A percentile compares a stretch with the other conserved stretches of the same genome.
phyloP scores from a whole-genome alignment of 371 early-diverging fungal species.

The Choanephora cucurbitarum region DNA sequence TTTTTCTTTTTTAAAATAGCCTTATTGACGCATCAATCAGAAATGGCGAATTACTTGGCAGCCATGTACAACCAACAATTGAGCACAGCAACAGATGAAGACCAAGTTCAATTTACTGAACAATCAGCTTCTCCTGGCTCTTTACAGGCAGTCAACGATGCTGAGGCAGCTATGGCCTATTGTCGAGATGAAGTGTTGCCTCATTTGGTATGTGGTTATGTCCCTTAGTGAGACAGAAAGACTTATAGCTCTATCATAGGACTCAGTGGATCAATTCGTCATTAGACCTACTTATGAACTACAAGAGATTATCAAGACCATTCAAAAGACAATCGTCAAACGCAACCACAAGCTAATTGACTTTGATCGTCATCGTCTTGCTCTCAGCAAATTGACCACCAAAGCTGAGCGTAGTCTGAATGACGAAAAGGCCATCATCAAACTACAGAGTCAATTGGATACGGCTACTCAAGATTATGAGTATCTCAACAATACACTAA shows the following conservation, averaged over 20 bases:
- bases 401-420: slow-evolving; percentile 62
- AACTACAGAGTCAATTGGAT: slow-evolving; percentile 67
- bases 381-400: slow-evolving; percentile 60
- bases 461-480: slow-evolving; percentile 78
- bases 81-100: slow-evolving; percentile 34
- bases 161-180: slow-evolving; percentile 53
- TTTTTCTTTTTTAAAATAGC: slow-evolving; percentile 30
- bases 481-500: slow-evolving; percentile 66
- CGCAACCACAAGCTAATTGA: slow-evolving; percentile 80
- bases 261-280: slow-evolving; percentile 67
- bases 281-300: slow-evolving; percentile 68
- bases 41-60: slow-evolving; percentile 59
- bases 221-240: neutral
- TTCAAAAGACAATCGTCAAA: slow-evolving; percentile 73
- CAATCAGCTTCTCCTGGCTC: slow-evolving; percentile 49
- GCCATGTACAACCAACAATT: slow-evolving; percentile 51
- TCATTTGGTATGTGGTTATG: slow-evolving; percentile 66
- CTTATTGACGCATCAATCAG: slow-evolving; percentile 64
- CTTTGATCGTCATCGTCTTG: slow-evolving; percentile 73
- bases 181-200: slow-evolving; percentile 60
- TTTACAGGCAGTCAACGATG: slow-evolving; percentile 61
- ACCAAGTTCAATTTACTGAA: slow-evolving; percentile 35
- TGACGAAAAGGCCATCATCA: slow-evolving; percentile 70
- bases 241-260: slow-evolving; percentile 33
- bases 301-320: slow-evolving; percentile 57